Evolutionary conservation across 768 basidiomycete species (phyloP).

Genomic region (Amanita molliuscula): DNA sequence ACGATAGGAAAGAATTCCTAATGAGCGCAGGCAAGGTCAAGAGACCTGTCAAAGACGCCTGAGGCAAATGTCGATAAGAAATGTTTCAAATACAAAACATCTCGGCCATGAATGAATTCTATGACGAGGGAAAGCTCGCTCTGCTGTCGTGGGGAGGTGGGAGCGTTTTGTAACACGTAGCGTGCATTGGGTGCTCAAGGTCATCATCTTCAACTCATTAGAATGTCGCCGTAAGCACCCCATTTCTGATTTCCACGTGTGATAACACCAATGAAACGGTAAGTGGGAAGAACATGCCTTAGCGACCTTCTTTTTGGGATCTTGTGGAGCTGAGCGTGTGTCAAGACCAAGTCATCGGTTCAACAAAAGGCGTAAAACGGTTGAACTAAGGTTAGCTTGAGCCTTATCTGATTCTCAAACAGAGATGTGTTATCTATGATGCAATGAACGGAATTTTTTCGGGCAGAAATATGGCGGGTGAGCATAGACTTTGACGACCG

Average conservation of each 20-base stretch:
- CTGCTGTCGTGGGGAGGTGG: not conserved
- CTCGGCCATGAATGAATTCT: not conserved
- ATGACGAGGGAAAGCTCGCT: not conserved
- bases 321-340: not conserved
- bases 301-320: not conserved
- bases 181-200: not conserved
- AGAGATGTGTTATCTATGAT: no score
- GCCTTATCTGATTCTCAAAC: not conserved
- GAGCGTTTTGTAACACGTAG: not conserved
- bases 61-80: not conserved
- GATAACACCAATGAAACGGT: not conserved
- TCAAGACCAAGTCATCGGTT: not conserved
- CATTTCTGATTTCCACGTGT: not conserved
- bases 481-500: no score
- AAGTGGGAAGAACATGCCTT: not conserved
- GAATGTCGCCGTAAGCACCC: not conserved
- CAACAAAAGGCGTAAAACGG: not conserved
- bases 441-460: no score
- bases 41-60: not conserved
- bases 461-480: no score
- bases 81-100: not conserved
- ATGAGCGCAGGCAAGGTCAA: not conserved
- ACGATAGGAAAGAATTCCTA: not conserved
- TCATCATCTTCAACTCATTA: not conserved
- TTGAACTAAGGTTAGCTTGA: not conserved